These are phyloP conservation scores for Scalesia atractyloides DNA, from an alignment of 129 eudicot species.

Conservation along the genomic window DNA sequence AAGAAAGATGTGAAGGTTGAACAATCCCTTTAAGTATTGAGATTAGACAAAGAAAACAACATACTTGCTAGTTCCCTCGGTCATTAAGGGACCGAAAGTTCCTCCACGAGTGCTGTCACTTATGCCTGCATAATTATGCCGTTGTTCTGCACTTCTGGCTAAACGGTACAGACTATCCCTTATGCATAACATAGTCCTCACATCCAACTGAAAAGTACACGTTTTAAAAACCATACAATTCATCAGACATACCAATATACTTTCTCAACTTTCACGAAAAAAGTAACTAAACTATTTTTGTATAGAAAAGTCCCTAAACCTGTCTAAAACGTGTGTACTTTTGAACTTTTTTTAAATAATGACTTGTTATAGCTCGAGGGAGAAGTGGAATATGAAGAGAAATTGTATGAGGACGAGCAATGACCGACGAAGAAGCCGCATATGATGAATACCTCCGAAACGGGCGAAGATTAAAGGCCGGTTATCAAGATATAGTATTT, in stretches of 20 bases:
- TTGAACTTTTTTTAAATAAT: no score
- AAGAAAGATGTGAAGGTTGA: background rate
- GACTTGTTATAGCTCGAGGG: no score
- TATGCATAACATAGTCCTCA: constrained; percentile 81
- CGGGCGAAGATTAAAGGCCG: no score
- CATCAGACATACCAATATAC: no score
- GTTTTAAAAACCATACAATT: constrained; percentile 20
- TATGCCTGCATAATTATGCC: constrained; percentile 57
- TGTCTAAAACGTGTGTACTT: no score
- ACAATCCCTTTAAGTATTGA: background rate
- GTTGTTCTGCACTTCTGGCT: constrained; percentile 92
- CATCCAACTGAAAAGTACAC: constrained; percentile 68
- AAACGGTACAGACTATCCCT: constrained; percentile 93
- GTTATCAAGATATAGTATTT: no score
- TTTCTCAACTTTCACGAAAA: background rate
- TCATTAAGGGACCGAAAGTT: constrained; percentile 37
- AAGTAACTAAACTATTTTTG: background rate
- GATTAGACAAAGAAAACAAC: constrained; percentile 25
- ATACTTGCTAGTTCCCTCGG: constrained; percentile 62
- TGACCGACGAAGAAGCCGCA: no score
- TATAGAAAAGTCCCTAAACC: no score
- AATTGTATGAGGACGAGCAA: no score
- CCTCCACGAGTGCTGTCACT: constrained; percentile 24
- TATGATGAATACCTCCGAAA: no score
- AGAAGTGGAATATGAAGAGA: no score